Base-by-base conservation (phyloP, 257 asterid species). In the Henckelia pumila region DNA sequence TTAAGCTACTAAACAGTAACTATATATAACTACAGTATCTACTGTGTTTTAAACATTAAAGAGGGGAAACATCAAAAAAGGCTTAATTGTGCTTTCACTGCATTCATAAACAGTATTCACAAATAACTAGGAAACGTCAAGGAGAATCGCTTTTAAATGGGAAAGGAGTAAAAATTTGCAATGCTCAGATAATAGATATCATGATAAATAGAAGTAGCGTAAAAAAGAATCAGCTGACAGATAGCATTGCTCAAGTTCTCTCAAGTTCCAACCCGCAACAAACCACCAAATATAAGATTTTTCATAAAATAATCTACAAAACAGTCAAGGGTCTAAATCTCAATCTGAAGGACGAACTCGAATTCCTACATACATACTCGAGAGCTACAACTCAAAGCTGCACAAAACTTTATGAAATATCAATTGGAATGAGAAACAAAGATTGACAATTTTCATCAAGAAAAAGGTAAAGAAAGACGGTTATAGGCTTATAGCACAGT, bases 401-500 rank as follows among this genome's bases (percentile, higher is more conserved):
- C 73, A 65, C 47, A 65, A 16, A 33, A 40, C 56, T 67, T 75
- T 14, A 44, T 26, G 66, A 37, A 20, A 61, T 75, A 71, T 49
- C 29, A 58, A 67, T 25, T 52, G 58, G 17, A 66, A 47, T 14
- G 21, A 47, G 29, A 4, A 59, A 37, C 22, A 63, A 21, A n/a
- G 23, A 28, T 7, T 3, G 55, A 40, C 28, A 67, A 19, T 56
- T 26, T 58, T 13, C 20, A 70, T 47, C 49, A 71, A 71, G 37
- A 26, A 7, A 53, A 55, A 9, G 26, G 50, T 16, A n/a, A n/a
- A 28, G 52, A 61, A 32, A 57, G 25, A 55, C 61, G 62, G 69
- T 35, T 71, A 67, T 37, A 59, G 66, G 62, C 66, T 35, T 71
- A 67, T 37, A 59, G 66, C 23, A 64, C 57, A 69, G 33, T 52